Evolutionary conservation across 1,139 yeast genomes (phyloP), one percentile per base, ranked within the genome.

Genomic region (Hyphopichia fennica): DNA sequence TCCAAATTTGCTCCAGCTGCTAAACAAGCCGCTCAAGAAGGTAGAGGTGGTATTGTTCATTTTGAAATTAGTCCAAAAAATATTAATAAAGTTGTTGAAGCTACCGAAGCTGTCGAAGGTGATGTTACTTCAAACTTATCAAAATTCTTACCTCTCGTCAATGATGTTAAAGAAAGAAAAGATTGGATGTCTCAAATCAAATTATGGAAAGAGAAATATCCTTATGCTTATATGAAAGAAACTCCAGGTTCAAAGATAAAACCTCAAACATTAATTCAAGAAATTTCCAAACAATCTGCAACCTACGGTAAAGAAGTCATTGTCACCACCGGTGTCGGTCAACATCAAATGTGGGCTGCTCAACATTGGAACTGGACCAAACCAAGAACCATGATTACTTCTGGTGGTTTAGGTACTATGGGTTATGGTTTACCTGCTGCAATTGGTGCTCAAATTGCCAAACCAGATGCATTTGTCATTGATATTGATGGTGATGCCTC

Each of bases 311-410:
- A 81, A 63, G 88, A 82, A 49, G 91, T 89, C 48, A 82, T 90
- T 58, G 84, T 93, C 54, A 87, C 98, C 43, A 93, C 99, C 37
- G 99, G 99, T 75, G 98, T 93, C 44, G 99, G 99, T 47, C 99
- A 93, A 76, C 99, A 93, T 77, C 99, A 93, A 75, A 93, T 93
- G 99, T 93, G 99, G 98, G 95, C 98, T 35, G 99, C 99, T 35
- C 99, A 93, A 72, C 91, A 90, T 67, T 90, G 86, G 81, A 82
- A 90, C 43, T 91, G 96, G 95, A 85, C 83, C 47, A 72, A 80
- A 51, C 97, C 98, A 54, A 81, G 98, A 67, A 79, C 95, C 43
- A 85, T 93, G 77, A 87, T 93, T 63, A 90, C 98, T 19, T 89
- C 97, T 42, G 99, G 99, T 71, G 99, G 99, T 57, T 79, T 93